Conservation (phyloP, 768 basidiomycete species). For the Chlorophyllum brunneum region DNA sequence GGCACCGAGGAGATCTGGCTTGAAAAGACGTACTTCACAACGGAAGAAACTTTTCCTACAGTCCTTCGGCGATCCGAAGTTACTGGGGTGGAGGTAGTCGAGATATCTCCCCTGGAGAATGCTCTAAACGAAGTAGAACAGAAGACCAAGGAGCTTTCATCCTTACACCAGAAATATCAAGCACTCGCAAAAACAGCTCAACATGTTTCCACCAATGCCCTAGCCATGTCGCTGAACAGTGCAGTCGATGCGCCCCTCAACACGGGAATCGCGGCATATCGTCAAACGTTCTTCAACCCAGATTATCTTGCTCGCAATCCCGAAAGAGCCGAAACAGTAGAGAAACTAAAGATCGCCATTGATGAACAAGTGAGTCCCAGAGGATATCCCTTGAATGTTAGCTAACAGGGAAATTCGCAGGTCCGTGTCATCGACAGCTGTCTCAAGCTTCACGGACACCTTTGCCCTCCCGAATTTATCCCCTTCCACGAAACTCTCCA, state of each 20-base stretch:
- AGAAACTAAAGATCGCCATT: slow-evolving; percentile 68
- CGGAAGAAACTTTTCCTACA: slow-evolving; percentile 88
- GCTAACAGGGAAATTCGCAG: slow-evolving; percentile 31
- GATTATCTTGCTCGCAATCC: slow-evolving; percentile 67
- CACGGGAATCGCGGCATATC: slow-evolving; percentile 74
- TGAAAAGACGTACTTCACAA: slow-evolving; percentile 85
- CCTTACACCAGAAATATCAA: slow-evolving; percentile 66
- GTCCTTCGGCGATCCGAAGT: slow-evolving; percentile 89
- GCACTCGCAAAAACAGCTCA: slow-evolving; percentile 76
- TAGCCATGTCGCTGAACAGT: slow-evolving; percentile 84
- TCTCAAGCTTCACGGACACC: slow-evolving; percentile 73
- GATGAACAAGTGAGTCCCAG: slow-evolving; percentile 67
- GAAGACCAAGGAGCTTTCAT: slow-evolving; percentile 74
- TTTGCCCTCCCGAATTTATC: slow-evolving; percentile 87
- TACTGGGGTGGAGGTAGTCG: slow-evolving; percentile 59
- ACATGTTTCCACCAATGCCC: slow-evolving; percentile 67
- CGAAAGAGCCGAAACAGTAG: slow-evolving; percentile 65
- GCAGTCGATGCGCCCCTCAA: slow-evolving; percentile 81
- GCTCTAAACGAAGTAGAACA: slow-evolving; percentile 79
- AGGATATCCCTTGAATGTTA: background rate
- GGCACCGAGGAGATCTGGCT: slow-evolving; percentile 76
- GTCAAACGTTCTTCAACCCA: slow-evolving; percentile 69
- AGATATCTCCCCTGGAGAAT: slow-evolving; percentile 83
- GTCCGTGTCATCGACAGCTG: slow-evolving; percentile 81
- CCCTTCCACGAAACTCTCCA: slow-evolving; percentile 89